A percentile compares a stretch with the other conserved stretches of the same genome.
Evolutionary conservation across 345 rosid species (phyloP).

Genomic region (Psidium friedrichsthalianum): DNA sequence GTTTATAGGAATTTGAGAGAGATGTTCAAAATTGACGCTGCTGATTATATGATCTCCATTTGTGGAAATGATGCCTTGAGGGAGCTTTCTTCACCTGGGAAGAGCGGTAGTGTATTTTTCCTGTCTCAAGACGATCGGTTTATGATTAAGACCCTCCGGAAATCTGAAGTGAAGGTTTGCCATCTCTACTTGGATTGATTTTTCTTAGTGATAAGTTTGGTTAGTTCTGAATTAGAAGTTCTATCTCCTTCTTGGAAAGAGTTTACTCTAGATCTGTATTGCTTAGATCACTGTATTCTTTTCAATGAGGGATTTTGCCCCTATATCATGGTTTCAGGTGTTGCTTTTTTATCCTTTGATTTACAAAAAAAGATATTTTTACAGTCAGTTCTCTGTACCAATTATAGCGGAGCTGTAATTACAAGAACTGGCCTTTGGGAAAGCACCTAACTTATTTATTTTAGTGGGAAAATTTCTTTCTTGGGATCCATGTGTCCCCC

Average conservation of each 20-base stretch:
- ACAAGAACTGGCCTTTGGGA: not conserved
- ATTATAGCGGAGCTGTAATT: not conserved
- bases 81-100: constrained; percentile 98
- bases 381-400: not conserved
- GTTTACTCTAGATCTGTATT: not conserved
- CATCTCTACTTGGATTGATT: constrained; percentile 1
- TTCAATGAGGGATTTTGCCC: not conserved
- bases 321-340: not conserved
- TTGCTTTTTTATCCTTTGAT: not conserved
- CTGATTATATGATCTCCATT: constrained; percentile 98
- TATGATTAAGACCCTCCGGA: constrained; percentile 97
- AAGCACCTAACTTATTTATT: not conserved
- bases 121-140: constrained; percentile 94
- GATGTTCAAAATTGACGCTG: constrained; percentile 98
- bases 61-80: constrained; percentile 96
- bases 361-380: not conserved
- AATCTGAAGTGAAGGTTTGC: constrained; percentile 93
- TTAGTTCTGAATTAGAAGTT: not conserved
- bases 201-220: not conserved
- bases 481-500: not conserved
- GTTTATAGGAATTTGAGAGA: constrained; percentile 80
- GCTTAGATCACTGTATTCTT: not conserved
- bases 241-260: not conserved
- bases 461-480: not conserved
- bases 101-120: constrained; percentile 94